A percentile compares a stretch with the other conserved stretches of the same genome.
Conservation (phyloP, 345 rosid genomes). For the Sapria himalayana region DNA sequence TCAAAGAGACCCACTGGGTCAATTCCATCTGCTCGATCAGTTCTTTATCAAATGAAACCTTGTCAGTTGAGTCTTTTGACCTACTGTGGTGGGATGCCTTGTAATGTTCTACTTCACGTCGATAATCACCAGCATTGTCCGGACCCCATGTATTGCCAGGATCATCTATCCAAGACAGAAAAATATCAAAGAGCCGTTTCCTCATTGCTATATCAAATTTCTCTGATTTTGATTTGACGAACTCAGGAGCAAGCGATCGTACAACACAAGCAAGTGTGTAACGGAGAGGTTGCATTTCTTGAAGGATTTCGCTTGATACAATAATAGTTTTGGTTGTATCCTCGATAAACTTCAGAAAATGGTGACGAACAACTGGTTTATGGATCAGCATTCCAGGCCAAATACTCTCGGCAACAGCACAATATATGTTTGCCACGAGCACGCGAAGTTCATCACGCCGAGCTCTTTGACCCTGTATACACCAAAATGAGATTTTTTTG, state of each 20-base stretch:
- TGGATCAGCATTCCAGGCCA: constrained; percentile 92
- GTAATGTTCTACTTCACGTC: constrained; percentile 94
- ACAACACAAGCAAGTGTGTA: constrained; percentile 82
- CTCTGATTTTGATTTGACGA: constrained; percentile 82
- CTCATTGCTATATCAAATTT: constrained; percentile 75
- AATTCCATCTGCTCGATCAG: constrained; percentile 81
- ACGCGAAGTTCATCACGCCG: constrained; percentile 88
- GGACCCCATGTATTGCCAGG: constrained; percentile 69
- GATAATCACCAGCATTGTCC: constrained; percentile 66
- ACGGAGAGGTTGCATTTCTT: constrained; percentile 78
- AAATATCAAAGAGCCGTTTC: constrained; percentile 74
- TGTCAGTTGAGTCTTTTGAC: constrained; percentile 87
- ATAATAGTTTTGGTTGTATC: constrained; percentile 53
- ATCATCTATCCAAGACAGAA: constrained; percentile 86
- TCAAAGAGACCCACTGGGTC: constrained; percentile 93
- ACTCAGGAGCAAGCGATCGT: constrained; percentile 83
- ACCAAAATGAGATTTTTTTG: constrained; percentile 9
- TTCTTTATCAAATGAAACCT: constrained; percentile 84
- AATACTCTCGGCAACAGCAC: constrained; percentile 75
- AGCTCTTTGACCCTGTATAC: constrained; percentile 60
- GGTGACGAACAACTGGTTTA: constrained; percentile 70
- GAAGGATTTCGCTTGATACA: constrained; percentile 60
- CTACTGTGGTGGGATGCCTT: constrained; percentile 78
- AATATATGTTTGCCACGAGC: constrained; percentile 76
- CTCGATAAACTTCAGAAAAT: constrained; percentile 80